phyloP scores from a whole-genome alignment of 2,329 filamentous ascomycete species.

The Monilinia fructigena region DNA sequence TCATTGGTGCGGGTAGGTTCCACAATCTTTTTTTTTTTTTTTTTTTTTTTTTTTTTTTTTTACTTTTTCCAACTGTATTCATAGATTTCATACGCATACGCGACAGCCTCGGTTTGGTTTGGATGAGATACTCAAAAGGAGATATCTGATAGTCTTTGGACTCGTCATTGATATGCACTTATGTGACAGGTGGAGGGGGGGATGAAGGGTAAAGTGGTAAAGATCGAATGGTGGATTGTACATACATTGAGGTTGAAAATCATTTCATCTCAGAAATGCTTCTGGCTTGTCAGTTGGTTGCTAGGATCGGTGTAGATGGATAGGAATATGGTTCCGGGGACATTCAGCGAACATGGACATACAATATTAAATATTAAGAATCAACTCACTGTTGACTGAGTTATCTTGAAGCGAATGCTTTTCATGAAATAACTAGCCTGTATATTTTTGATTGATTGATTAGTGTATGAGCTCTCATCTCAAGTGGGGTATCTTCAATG shows the following conservation, averaged over 20 bases:
- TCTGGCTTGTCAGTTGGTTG: conserved; percentile 17
- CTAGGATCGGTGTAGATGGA: conserved; percentile 11
- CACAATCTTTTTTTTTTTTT: background rate
- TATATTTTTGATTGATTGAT: too few species aligned
- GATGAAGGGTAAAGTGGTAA: background rate
- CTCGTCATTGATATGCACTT: conserved; percentile 9
- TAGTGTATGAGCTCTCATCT: too few species aligned
- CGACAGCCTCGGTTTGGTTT: conserved; percentile 1
- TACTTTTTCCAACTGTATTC: conserved; percentile 19
- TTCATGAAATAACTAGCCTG: background rate
- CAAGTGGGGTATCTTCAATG: too few species aligned
- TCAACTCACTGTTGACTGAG: background rate
- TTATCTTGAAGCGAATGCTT: background rate
- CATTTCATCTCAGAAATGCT: background rate
- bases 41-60: background rate
- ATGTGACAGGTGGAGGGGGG: background rate
- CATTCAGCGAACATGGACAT: conserved; percentile 12
- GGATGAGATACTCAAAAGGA: conserved; percentile 18
- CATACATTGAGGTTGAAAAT: conserved; percentile 12
- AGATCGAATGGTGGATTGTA: conserved; percentile 13
- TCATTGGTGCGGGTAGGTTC: conserved; percentile 1
- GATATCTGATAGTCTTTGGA: background rate
- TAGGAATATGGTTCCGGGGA: conserved; percentile 12
- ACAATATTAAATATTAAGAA: conserved; percentile 15
- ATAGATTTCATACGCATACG: conserved; percentile 23